phyloP scores from a whole-genome alignment of 345 rosid species.

The Salix brachista region DNA sequence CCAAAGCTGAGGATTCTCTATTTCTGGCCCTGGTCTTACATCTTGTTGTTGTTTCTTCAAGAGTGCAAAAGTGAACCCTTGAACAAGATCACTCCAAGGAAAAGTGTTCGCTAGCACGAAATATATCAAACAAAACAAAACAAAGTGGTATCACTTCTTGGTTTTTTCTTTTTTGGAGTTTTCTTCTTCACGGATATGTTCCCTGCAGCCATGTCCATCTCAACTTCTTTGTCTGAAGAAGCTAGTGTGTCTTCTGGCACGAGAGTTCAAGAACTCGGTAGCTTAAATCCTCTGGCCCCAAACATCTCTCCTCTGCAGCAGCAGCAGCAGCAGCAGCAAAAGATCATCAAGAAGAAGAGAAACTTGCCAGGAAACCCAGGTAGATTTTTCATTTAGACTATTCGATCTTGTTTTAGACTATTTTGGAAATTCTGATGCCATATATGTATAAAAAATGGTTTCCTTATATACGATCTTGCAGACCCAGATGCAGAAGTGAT shows the following conservation, averaged over 20 bases:
- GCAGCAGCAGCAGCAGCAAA: constrained; percentile 34
- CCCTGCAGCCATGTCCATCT: constrained; percentile 55
- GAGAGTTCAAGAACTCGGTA: constrained; percentile 46
- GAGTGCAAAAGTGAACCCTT: constrained; percentile 17
- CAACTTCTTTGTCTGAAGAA: constrained; percentile 63
- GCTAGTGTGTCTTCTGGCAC: constrained; percentile 62
- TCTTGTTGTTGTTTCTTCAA: constrained; percentile 27
- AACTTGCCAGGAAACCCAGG: constrained; percentile 94
- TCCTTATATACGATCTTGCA: constrained; percentile 16
- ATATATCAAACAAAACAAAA: constrained; percentile 20
- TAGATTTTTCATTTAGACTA: constrained; percentile 8
- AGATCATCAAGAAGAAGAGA: constrained; percentile 64
- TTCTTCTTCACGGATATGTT: constrained; percentile 51
- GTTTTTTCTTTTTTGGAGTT: constrained; percentile 43
- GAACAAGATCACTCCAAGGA: constrained; percentile 5
- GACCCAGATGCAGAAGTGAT: constrained; percentile 94
- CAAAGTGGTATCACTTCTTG: constrained; percentile 10
- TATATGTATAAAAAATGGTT: not conserved
- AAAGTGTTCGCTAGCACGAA: not conserved
- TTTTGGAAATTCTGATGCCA: not conserved
- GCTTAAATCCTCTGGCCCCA: constrained; percentile 38
- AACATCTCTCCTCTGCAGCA: constrained; percentile 31
- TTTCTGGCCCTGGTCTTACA: constrained; percentile 3
- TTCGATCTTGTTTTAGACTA: not conserved
- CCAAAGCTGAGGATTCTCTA: constrained; percentile 46